phyloP scores from a whole-genome alignment of 1,284 basidiomycete species.

The Abortiporus biennis region DNA sequence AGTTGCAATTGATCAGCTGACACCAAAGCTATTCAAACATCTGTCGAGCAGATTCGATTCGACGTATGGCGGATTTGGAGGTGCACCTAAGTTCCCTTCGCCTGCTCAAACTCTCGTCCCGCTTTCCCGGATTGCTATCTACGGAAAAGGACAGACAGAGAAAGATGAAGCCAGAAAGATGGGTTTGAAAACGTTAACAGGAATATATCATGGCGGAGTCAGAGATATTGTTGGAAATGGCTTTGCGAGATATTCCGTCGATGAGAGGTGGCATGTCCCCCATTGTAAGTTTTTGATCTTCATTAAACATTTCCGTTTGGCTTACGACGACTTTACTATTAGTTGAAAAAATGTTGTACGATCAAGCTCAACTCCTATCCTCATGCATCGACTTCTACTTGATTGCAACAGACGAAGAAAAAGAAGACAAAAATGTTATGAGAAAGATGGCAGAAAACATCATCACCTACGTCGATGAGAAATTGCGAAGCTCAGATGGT shows the following conservation, averaged over 20 bases:
- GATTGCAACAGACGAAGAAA: conserved; percentile 18
- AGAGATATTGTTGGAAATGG: conserved; percentile 38
- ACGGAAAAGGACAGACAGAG: too few relatives aligned
- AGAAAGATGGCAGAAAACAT: conserved; percentile 23
- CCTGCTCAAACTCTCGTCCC: conserved; percentile 19
- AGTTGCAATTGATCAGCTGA: conserved; percentile 10
- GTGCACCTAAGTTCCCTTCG: conserved; percentile 35
- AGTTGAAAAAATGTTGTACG: conserved; percentile 45
- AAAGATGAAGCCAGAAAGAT: conserved; percentile 20
- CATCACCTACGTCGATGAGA: conserved; percentile 30
- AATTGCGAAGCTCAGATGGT: conserved; percentile 28
- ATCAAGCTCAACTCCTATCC: conserved; percentile 32
- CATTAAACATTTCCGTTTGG: neutral
- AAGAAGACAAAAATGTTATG: too few relatives aligned
- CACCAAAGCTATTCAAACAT: conserved; percentile 12
- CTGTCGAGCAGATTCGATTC: conserved; percentile 23
- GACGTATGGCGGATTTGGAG: conserved; percentile 31
- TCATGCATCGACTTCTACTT: conserved; percentile 21
- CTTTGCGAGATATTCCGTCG: conserved; percentile 37
- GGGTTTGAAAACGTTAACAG: conserved; percentile 20
- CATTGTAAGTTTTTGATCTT: conserved; percentile 25
- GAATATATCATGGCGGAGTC: conserved; percentile 37
- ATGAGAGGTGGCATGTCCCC: conserved; percentile 37
- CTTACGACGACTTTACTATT: neutral
- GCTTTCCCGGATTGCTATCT: conserved; percentile 20